These are phyloP conservation scores for Vitis hybrid DNA, from an alignment of 177 flowering plant species.

Conservation along the genomic window DNA sequence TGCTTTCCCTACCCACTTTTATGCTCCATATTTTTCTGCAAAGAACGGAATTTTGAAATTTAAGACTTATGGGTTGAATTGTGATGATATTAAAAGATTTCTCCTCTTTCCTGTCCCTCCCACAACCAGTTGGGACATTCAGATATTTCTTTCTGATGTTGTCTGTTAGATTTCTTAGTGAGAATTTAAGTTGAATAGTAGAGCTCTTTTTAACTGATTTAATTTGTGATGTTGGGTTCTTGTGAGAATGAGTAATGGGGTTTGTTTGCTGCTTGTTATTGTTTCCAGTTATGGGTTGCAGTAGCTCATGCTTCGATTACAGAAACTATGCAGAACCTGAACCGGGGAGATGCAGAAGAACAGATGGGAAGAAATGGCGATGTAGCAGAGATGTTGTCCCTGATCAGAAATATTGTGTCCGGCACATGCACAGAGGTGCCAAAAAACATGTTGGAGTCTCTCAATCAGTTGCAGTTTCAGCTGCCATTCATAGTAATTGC, in stretches of 20 bases:
- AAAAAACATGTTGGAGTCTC: slow-evolving; percentile 14
- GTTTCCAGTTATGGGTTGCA: slow-evolving; percentile 17
- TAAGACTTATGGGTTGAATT: too few relatives aligned
- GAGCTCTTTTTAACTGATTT: too few relatives aligned
- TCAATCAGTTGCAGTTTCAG: background rate
- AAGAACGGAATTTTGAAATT: too few relatives aligned
- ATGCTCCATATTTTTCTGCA: too few relatives aligned
- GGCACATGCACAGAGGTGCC: slow-evolving; percentile 39
- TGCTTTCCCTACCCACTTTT: too few relatives aligned
- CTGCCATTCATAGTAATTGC: background rate
- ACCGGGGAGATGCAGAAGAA: slow-evolving; percentile 37
- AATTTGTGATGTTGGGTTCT: background rate
- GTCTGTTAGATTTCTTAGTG: background rate
- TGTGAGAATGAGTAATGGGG: background rate
- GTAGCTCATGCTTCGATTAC: background rate
- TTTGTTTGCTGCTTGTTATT: background rate
- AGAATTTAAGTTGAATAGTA: too few relatives aligned
- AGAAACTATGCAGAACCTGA: slow-evolving; percentile 17
- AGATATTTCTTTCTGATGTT: background rate
- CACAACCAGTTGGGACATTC: too few relatives aligned
- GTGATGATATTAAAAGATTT: too few relatives aligned
- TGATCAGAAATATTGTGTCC: slow-evolving; percentile 28
- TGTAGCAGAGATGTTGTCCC: slow-evolving; percentile 31
- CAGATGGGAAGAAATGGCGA: slow-evolving; percentile 50
- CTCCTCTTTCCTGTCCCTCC: too few relatives aligned